phyloP scores from a whole-genome alignment of 306 rosid genomes.

The Glycine latifolia region DNA sequence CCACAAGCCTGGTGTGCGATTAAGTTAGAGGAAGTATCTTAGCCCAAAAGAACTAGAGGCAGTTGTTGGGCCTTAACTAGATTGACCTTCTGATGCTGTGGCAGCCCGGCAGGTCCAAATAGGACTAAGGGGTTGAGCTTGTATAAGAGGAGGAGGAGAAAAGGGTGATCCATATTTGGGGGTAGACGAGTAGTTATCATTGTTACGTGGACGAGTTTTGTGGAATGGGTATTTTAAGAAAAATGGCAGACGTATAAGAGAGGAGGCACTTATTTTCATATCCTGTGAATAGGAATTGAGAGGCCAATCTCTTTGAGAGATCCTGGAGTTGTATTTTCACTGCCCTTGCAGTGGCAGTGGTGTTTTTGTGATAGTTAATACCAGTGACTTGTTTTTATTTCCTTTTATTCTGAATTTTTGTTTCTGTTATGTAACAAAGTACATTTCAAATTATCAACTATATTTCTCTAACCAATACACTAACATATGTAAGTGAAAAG shows the following conservation, averaged over 20 bases:
- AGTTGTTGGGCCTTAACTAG: not conserved
- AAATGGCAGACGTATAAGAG: not conserved
- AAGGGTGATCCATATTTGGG: not conserved
- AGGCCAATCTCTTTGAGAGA: not conserved
- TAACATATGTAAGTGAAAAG: conserved; percentile 20
- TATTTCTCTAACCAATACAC: not conserved
- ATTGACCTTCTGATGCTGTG: not conserved
- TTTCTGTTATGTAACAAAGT: not conserved
- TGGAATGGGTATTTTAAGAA: not conserved
- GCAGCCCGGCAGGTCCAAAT: not conserved
- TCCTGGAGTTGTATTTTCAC: conserved; percentile 5
- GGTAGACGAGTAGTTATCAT: not conserved
- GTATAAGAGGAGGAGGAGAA: not conserved
- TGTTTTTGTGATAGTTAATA: not conserved
- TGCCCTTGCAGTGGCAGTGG: not conserved
- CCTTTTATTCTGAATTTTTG: not conserved
- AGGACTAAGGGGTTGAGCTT: not conserved
- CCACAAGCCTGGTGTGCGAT: not conserved
- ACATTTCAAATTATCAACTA: conserved; percentile 23
- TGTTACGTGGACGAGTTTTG: not conserved
- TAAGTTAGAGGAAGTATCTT: conserved; percentile 10
- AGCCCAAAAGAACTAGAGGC: no score
- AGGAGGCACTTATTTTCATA: conserved; percentile 4
- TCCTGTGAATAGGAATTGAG: not conserved
- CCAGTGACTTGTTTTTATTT: not conserved